These are phyloP conservation scores for Leccinum longicurvipes DNA, from an alignment of 768 basidiomycete species.

Conservation along the genomic window DNA sequence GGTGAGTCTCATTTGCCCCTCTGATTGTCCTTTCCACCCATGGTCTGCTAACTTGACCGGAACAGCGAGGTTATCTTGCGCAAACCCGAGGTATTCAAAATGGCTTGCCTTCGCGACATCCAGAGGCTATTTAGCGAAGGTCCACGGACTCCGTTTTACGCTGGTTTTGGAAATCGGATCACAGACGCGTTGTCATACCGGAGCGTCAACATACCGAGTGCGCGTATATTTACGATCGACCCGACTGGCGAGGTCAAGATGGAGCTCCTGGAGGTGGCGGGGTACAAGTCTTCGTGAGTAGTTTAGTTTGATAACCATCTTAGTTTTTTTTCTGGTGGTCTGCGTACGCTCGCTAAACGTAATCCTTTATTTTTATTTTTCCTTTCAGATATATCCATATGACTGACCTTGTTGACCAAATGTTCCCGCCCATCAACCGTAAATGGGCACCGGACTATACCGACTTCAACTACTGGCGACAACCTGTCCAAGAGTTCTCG, in stretches of 20 bases:
- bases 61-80: constrained; percentile 95
- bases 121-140: constrained; percentile 81
- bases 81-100: constrained; percentile 99
- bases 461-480: constrained; percentile 96
- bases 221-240: constrained; percentile 96
- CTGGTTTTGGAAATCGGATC: constrained; percentile 97
- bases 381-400: constrained; percentile 85
- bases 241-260: constrained; percentile 94
- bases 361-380: neutral
- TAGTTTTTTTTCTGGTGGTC: neutral
- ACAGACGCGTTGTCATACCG: constrained; percentile 98
- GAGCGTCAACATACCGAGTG: constrained; percentile 90
- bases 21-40: neutral
- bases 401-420: constrained; percentile 99
- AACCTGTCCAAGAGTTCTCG: constrained; percentile 70
- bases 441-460: constrained; percentile 90
- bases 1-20: constrained; percentile 48
- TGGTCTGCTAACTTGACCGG: neutral
- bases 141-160: constrained; percentile 81
- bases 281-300: constrained; percentile 91
- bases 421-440: constrained; percentile 94
- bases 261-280: constrained; percentile 93
- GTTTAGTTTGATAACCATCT: neutral
- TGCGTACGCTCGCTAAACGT: neutral
- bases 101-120: constrained; percentile 96